Evolutionary conservation across 495 filamentous ascomycete genomes (phyloP).

Genomic region (Penicillium pancosmium): DNA sequence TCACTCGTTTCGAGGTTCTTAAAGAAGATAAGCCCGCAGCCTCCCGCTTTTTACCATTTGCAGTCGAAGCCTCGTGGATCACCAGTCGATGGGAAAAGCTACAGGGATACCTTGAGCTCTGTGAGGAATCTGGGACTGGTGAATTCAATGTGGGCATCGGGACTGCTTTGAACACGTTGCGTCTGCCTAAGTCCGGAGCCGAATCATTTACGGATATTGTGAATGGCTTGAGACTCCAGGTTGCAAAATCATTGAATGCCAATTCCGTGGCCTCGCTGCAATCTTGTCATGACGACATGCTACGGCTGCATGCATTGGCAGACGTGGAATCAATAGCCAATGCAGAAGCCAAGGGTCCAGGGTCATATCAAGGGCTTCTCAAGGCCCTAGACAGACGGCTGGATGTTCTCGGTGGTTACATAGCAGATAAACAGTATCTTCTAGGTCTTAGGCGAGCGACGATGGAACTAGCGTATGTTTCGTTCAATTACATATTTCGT

Average conservation of each 20-base stretch:
- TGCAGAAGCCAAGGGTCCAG: conserved; percentile 35
- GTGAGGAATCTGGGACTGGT: conserved; percentile 53
- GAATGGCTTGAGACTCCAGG: conserved; percentile 64
- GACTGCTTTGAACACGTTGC: conserved; percentile 67
- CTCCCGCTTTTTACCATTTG: conserved; percentile 71
- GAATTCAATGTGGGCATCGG: conserved; percentile 86
- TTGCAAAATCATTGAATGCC: conserved; percentile 71
- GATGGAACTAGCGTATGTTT: conserved; percentile 66
- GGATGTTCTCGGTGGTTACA: conserved; percentile 81
- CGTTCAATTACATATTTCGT: neutral
- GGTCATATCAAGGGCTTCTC: conserved; percentile 46
- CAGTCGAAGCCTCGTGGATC: conserved; percentile 88
- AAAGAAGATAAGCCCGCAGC: conserved; percentile 53
- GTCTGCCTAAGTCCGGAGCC: conserved; percentile 48
- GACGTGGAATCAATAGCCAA: conserved; percentile 83
- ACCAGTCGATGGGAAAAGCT: conserved; percentile 79
- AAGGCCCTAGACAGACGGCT: conserved; percentile 71
- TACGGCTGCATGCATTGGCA: conserved; percentile 81
- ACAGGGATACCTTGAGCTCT: conserved; percentile 64
- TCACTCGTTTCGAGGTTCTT: conserved; percentile 82
- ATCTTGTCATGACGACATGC: conserved; percentile 76
- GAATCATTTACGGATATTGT: conserved; percentile 60
- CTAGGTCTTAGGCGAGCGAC: conserved; percentile 83
- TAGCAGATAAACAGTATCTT: conserved; percentile 90
- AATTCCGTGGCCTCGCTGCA: conserved; percentile 77